Evolutionary conservation across 257 asterid species (phyloP), one percentile per base, ranked within the genome.

Genomic region (Ajuga chamaepitys): DNA sequence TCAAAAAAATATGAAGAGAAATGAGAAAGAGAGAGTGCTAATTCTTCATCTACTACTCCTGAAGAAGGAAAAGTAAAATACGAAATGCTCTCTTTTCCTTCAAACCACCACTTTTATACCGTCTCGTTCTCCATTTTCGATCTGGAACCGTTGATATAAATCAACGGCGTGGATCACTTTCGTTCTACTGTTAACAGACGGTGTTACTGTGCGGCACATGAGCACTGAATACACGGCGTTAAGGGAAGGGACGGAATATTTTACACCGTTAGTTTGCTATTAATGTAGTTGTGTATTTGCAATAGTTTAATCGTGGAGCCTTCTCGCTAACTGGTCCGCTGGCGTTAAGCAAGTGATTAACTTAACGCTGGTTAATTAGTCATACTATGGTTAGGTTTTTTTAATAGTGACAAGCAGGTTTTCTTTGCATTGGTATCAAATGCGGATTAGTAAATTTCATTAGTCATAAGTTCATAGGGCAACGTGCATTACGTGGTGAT

Each of bases 31-130:
- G 59, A 22, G 32, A 3, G 50, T 17, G 71, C 40, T n/a, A 22
- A 17, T 25, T 72, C 7, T 50, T 46, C 59, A 63, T 21, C 58
- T 45, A 1, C 73, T 72, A 35, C 77, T 73, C 64, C 81, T 72
- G 72, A 74, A 74, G 62, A 72, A 63, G 50, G 63, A 74, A 75
- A 72, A 63, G 59, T 59, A 70, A 71, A 68, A 21, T 37, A 78
- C 77, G 80, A 80, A 77, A 77, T 72, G 58, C 64, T 64, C 83
- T 77, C 84, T 58, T 72, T 67, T 59, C 87, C 63, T 76, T 76
- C 70, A 58, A 77, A 50, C 81, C 83, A 78, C 78, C 81, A 74
- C 53, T 74, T 80, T 83, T 85, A 82, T 81, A 83, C 85, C 73
- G 58, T 18, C 71, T 68, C 68, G 67, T 72, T 72, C 81, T 21